phyloP scores from a whole-genome alignment of 306 rosid species.

The Citrullus mucosospermus region DNA sequence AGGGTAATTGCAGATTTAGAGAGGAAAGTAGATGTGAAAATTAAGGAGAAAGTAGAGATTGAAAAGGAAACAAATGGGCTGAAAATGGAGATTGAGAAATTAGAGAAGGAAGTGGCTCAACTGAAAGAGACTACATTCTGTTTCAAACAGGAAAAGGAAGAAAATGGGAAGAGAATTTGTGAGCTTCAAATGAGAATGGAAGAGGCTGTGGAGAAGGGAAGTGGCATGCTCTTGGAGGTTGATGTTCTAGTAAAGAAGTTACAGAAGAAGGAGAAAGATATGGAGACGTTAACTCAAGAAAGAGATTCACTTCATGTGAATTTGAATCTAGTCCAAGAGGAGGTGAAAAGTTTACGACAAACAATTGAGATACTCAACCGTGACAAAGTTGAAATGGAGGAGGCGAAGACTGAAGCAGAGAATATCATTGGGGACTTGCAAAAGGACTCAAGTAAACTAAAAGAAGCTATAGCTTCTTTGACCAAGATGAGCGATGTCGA shows the following conservation, averaged over 20 bases:
- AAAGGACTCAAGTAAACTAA: constrained; percentile 17
- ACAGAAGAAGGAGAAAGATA: constrained; percentile 24
- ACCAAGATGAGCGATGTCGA: constrained; percentile 4
- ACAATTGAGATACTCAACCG: constrained; percentile 20
- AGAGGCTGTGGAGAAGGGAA: constrained; percentile 18
- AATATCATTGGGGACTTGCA: constrained; percentile 25
- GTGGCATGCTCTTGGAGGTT: constrained; percentile 23
- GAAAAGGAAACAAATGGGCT: constrained; percentile 12
- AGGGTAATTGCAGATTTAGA: constrained; percentile 20
- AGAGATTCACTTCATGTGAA: not conserved
- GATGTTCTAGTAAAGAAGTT: constrained; percentile 18
- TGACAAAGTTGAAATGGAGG: constrained; percentile 27
- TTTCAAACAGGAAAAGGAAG: constrained; percentile 14
- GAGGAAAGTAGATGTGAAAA: constrained; percentile 18
- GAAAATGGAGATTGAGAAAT: constrained; percentile 9
- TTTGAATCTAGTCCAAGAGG: constrained; percentile 17
- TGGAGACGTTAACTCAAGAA: constrained; percentile 23
- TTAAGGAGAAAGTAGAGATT: constrained; percentile 29
- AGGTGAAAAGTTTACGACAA: constrained; percentile 11
- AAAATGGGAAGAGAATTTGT: constrained; percentile 9
- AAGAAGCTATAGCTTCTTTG: constrained; percentile 14
- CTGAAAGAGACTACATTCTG: constrained; percentile 13
- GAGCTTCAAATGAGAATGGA: constrained; percentile 25
- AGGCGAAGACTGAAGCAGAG: constrained; percentile 19
- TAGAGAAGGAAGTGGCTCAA: constrained; percentile 27